These are phyloP conservation scores for Hypoxylon fuscum DNA, from an alignment of 495 filamentous ascomycete species.

Conservation along the genomic window DNA sequence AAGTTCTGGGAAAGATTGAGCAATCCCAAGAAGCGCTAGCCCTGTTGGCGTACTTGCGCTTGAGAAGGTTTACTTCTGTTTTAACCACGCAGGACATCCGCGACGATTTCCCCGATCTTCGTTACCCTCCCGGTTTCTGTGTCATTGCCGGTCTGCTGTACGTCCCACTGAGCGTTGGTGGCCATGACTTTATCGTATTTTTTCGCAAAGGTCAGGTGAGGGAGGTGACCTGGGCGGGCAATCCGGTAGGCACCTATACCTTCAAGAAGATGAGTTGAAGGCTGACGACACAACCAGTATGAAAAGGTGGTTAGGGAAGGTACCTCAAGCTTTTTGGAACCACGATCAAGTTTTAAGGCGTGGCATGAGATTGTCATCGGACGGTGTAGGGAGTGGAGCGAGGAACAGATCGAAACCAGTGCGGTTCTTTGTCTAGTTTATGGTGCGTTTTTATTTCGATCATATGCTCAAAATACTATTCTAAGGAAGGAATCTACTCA, in stretches of 20 bases:
- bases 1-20: slow-evolving; percentile 78
- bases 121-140: slow-evolving; percentile 81
- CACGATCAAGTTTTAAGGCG: slow-evolving; percentile 76
- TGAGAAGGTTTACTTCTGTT: slow-evolving; percentile 80
- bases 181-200: slow-evolving; percentile 90
- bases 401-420: slow-evolving; percentile 83
- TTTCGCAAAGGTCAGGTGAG: slow-evolving; percentile 81
- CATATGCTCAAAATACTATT: neutral
- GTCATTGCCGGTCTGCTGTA: slow-evolving; percentile 83
- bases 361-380: slow-evolving; percentile 82
- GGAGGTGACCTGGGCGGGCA: slow-evolving; percentile 92
- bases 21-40: slow-evolving; percentile 86
- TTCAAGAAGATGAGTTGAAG: too few species aligned
- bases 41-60: slow-evolving; percentile 83
- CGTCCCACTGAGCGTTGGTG: slow-evolving; percentile 80
- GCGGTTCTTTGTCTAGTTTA: slow-evolving; percentile 91
- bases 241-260: too few species aligned
- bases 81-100: slow-evolving; percentile 78
- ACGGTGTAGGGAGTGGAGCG: slow-evolving; percentile 78
- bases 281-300: too few species aligned
- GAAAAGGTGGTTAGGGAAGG: slow-evolving; percentile 77
- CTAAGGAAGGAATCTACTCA: neutral
- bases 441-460: slow-evolving; percentile 57
- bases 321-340: slow-evolving; percentile 75
- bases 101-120: slow-evolving; percentile 84